Percentiles rank a stretch among this genome's conserved stretches.
These are phyloP conservation scores for Lolium multiflorum DNA, from an alignment of 176 grass and related monocot species.

Conservation along the genomic window DNA sequence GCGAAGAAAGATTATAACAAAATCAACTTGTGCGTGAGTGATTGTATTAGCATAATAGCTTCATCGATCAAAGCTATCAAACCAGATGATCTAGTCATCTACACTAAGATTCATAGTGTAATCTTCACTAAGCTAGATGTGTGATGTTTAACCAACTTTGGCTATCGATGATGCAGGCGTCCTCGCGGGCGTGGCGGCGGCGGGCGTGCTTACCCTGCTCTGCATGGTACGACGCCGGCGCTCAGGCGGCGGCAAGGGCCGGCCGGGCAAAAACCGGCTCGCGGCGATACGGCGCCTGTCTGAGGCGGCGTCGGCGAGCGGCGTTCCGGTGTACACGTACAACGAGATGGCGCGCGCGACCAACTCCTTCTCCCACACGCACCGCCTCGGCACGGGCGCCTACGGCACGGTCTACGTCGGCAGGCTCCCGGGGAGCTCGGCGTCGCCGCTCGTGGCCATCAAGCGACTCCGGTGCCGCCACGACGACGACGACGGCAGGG, in stretches of 20 bases:
- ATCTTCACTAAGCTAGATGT: too few relatives aligned
- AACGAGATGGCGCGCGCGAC: constrained; percentile 73
- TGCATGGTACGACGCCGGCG: constrained; percentile 38
- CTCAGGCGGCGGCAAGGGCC: neutral
- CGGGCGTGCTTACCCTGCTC: constrained; percentile 31
- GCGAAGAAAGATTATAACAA: neutral
- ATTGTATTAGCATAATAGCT: neutral
- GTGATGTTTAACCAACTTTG: neutral
- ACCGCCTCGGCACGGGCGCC: constrained; percentile 79
- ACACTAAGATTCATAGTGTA: too few relatives aligned
- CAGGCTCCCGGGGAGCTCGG: constrained; percentile 47
- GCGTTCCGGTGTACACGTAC: constrained; percentile 78
- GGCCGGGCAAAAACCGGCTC: constrained; percentile 23
- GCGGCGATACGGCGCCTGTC: constrained; percentile 56
- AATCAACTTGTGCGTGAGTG: neutral
- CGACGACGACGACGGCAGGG: constrained; percentile 25
- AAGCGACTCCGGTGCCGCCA: constrained; percentile 68
- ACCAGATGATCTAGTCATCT: neutral
- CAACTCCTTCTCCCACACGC: constrained; percentile 69
- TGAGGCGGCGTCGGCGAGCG: constrained; percentile 59
- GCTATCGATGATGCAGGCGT: constrained; percentile 41
- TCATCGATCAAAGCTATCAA: neutral
- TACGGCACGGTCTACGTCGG: constrained; percentile 95
- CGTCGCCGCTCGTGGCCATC: constrained; percentile 69
- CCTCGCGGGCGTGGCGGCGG: constrained; percentile 1